These are phyloP conservation scores for Phytophthora melonis DNA, from an alignment of 352 stramenopile species.

Conservation along the genomic window DNA sequence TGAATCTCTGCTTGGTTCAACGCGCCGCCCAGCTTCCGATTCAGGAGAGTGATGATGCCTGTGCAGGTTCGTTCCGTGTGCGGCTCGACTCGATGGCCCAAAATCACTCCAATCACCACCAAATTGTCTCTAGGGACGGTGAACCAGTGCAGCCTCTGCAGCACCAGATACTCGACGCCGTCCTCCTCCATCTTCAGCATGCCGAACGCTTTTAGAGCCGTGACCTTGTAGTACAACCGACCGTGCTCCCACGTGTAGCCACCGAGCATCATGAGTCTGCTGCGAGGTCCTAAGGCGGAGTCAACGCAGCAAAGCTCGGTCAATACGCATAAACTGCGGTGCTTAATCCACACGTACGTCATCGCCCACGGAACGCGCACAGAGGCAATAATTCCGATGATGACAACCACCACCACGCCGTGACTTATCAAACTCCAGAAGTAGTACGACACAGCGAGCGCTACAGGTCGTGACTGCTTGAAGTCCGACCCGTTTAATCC, in stretches of 20 bases:
- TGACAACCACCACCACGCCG: constrained; percentile 12
- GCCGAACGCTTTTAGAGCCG: constrained; percentile 13
- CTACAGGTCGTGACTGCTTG: not conserved
- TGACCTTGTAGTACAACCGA: constrained; percentile 15
- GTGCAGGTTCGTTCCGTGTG: constrained; percentile 3
- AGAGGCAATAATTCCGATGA: constrained; percentile 11
- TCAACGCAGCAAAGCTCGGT: constrained; percentile 21
- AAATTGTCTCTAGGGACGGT: constrained; percentile 21
- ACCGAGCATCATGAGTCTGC: constrained; percentile 6
- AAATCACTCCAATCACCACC: constrained; percentile 5
- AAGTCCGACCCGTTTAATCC: constrained; percentile 14
- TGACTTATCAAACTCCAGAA: constrained; percentile 23
- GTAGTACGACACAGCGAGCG: constrained; percentile 21
- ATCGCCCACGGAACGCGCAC: constrained; percentile 7
- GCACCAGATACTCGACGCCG: constrained; percentile 11
- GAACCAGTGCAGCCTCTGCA: constrained; percentile 16
- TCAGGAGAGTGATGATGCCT: not conserved
- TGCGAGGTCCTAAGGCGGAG: constrained; percentile 5
- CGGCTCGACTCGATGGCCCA: not conserved
- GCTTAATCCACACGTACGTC: constrained; percentile 12
- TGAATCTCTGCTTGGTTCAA: not conserved
- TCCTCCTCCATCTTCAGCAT: constrained; percentile 15
- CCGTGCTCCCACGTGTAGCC: constrained; percentile 11
- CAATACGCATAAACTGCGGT: constrained; percentile 10
- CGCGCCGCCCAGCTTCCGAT: constrained; percentile 3